A percentile compares a stretch with the other conserved stretches of the same genome.
phyloP scores from a whole-genome alignment of 331 rosid species.

The Quercus phellos region DNA sequence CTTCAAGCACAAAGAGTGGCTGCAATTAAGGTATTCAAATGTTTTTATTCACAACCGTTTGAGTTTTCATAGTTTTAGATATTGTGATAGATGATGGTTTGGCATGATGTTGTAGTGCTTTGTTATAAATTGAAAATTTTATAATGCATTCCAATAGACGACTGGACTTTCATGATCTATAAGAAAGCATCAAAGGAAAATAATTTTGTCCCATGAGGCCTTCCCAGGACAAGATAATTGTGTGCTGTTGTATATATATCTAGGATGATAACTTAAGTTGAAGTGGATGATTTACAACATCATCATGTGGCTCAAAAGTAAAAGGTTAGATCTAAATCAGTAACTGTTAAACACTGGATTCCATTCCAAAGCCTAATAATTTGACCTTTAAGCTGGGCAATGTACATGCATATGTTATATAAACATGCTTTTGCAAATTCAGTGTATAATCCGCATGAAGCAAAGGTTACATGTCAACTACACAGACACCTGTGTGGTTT shows the following conservation, averaged over 20 bases:
- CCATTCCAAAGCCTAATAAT: neutral
- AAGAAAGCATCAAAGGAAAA: neutral
- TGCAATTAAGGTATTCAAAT: slow-evolving; percentile 76
- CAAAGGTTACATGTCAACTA: too few relatives aligned
- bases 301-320: neutral
- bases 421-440: too few relatives aligned
- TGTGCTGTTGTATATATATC: too few relatives aligned
- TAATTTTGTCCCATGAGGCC: neutral
- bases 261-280: neutral
- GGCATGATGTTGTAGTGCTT: neutral
- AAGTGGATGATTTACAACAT: neutral
- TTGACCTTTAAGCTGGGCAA: too few relatives aligned
- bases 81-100: neutral
- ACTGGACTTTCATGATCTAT: neutral
- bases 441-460: too few relatives aligned
- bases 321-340: neutral
- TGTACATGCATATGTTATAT: too few relatives aligned
- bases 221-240: neutral
- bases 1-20: slow-evolving; percentile 93
- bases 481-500: neutral
- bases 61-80: neutral
- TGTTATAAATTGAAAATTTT: neutral
- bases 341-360: neutral
- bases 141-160: neutral
- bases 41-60: slow-evolving; percentile 11